Evolutionary conservation across 1,284 basidiomycete genomes (phyloP).

Genomic region (Gastroboletus turbinatus): DNA sequence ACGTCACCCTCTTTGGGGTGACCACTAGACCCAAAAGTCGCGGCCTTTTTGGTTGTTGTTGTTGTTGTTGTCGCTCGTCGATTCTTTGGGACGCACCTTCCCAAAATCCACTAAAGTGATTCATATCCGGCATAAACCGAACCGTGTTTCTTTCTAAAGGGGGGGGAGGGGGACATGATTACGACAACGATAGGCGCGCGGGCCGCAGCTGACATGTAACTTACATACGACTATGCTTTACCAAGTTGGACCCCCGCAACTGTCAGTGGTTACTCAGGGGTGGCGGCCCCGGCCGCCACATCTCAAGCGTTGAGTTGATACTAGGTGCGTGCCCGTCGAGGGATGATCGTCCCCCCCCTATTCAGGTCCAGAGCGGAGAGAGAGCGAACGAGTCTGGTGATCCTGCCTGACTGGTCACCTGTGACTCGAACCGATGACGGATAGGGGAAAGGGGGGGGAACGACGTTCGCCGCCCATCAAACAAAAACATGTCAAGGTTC

Average conservation of each 20-base stretch:
- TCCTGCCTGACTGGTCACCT: not conserved
- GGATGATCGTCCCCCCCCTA: not conserved
- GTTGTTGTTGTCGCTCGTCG: no score
- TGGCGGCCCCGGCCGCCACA: not conserved
- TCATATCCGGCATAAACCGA: no score
- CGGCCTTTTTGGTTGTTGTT: no score
- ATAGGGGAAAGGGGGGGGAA: conserved; percentile 1
- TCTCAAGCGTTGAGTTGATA: not conserved
- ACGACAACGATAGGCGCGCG: no score
- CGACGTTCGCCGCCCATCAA: conserved; percentile 7
- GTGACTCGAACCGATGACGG: not conserved
- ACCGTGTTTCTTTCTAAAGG: no score
- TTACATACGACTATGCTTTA: not conserved
- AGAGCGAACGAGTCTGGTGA: not conserved
- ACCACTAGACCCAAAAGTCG: not conserved
- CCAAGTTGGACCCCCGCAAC: not conserved
- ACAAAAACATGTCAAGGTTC: not conserved
- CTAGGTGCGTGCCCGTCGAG: not conserved
- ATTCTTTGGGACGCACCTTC: no score
- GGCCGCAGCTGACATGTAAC: no score
- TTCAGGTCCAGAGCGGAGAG: not conserved
- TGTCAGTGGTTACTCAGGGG: not conserved
- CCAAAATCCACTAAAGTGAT: no score
- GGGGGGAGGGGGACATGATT: no score
- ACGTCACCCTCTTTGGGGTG: not conserved